These are phyloP conservation scores for Ceratocystis huliohia DNA, from an alignment of 2,329 filamentous ascomycete genomes.

Conservation along the genomic window DNA sequence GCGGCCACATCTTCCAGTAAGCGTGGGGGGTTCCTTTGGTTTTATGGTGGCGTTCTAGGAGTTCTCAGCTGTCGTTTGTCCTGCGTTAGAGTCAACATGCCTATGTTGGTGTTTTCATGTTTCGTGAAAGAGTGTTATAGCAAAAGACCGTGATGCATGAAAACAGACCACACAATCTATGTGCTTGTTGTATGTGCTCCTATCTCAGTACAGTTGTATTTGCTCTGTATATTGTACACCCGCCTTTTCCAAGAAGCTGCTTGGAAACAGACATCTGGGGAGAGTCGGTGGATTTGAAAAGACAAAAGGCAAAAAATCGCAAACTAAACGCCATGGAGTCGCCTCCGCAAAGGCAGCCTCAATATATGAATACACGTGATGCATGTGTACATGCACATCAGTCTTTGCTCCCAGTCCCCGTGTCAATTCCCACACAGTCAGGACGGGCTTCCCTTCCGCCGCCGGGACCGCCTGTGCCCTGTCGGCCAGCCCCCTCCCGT, in stretches of 20 bases:
- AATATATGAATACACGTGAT: conserved; percentile 7
- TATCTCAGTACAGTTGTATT: not conserved
- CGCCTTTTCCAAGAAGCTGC: not conserved
- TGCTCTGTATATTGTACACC: conserved; percentile 2
- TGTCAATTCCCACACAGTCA: not conserved
- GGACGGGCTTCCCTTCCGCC: not conserved
- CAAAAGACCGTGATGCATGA: no score
- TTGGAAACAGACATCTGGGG: not conserved
- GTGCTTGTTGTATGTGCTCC: not conserved
- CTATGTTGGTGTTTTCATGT: not conserved
- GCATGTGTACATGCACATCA: not conserved
- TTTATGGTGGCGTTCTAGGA: conserved; percentile 12
- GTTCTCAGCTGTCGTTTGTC: conserved; percentile 2
- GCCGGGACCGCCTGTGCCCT: no score
- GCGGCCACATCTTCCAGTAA: conserved; percentile 71
- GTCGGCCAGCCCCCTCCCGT: no score
- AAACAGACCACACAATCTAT: not conserved
- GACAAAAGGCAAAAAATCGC: not conserved
- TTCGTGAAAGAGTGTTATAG: not conserved
- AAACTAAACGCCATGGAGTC: not conserved
- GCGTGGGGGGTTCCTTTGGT: not conserved
- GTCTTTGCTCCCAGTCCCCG: not conserved
- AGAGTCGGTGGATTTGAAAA: not conserved
- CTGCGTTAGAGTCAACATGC: not conserved
- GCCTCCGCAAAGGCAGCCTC: not conserved